Conservation (phyloP, 495 filamentous ascomycete genomes). For the Lasiosphaeris hirsuta region DNA sequence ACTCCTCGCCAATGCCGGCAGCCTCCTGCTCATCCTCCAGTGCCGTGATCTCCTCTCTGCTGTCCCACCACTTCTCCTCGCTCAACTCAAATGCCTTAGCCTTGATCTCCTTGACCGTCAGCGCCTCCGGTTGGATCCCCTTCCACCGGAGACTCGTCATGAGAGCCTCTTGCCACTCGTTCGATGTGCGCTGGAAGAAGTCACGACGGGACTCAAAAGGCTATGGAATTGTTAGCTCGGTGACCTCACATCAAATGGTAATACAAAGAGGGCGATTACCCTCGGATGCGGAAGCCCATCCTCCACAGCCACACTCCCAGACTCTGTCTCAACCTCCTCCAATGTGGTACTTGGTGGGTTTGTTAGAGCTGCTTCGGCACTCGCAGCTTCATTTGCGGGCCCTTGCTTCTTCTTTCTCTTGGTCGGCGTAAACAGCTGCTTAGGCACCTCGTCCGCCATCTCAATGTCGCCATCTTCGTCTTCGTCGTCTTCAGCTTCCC, state of each 20-base stretch:
- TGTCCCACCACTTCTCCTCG: slow-evolving; percentile 99
- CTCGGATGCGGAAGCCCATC: slow-evolving; percentile 60
- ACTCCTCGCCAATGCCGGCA: slow-evolving; percentile 91
- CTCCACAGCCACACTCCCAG: slow-evolving; percentile 41
- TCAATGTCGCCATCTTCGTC: slow-evolving; percentile 54
- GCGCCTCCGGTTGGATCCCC: slow-evolving; percentile 55
- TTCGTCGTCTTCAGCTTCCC: slow-evolving; percentile 59
- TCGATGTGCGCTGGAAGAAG: slow-evolving; percentile 85
- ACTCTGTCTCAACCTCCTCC: slow-evolving; percentile 51
- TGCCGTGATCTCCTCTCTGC: slow-evolving; percentile 86
- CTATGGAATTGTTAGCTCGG: slow-evolving; percentile 50
- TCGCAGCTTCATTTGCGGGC: slow-evolving; percentile 27
- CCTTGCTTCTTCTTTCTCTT: slow-evolving; percentile 48
- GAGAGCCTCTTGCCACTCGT: slow-evolving; percentile 83
- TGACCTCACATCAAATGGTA: not conserved
- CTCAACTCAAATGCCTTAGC: slow-evolving; percentile 82
- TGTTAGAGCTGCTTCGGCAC: slow-evolving; percentile 32
- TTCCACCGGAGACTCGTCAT: slow-evolving; percentile 64
- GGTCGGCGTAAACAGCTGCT: slow-evolving; percentile 36
- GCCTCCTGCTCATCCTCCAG: slow-evolving; percentile 96
- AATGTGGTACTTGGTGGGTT: slow-evolving; percentile 25
- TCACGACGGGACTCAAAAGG: slow-evolving; percentile 91
- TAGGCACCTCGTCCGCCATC: slow-evolving; percentile 34
- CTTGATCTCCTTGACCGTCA: slow-evolving; percentile 83
- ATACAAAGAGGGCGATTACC: slow-evolving; percentile 27